These are phyloP conservation scores for Metschnikowia sp. DNA, from an alignment of 805 yeast genomes.

Conservation along the genomic window DNA sequence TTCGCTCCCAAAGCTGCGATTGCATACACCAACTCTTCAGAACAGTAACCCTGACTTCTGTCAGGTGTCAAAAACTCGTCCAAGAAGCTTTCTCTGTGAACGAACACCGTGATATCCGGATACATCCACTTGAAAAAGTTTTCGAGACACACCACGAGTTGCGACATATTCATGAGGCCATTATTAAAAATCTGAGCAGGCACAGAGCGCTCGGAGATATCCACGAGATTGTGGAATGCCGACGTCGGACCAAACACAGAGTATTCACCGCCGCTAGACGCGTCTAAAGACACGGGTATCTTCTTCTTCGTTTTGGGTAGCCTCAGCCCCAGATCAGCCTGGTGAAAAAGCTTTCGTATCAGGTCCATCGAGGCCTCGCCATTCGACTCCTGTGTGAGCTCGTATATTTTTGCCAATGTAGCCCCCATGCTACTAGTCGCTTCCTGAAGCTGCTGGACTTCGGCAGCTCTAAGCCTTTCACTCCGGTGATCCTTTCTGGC, in stretches of 20 bases:
- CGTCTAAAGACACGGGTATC: constrained; percentile 16
- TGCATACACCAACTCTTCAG: constrained; percentile 19
- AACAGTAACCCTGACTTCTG: constrained; percentile 14
- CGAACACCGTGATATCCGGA: constrained; percentile 19
- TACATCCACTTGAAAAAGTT: constrained; percentile 19
- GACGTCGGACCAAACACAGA: constrained; percentile 20
- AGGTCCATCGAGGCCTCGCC: background rate
- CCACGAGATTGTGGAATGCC: constrained; percentile 17
- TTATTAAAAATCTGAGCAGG: constrained; percentile 6
- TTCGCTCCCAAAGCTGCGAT: constrained; percentile 21
- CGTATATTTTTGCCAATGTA: constrained; percentile 8
- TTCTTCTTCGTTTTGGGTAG: constrained; percentile 6
- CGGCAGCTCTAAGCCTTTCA: constrained; percentile 7
- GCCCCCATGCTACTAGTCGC: constrained; percentile 4
- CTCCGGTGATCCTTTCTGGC: constrained; percentile 9
- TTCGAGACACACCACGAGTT: constrained; percentile 10
- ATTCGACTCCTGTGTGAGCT: constrained; percentile 3
- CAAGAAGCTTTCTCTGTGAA: constrained; percentile 19
- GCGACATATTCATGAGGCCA: constrained; percentile 9
- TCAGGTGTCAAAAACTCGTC: constrained; percentile 15
- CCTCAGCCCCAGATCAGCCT: background rate
- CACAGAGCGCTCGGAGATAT: constrained; percentile 4
- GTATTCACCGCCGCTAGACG: constrained; percentile 16
- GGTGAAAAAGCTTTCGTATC: constrained; percentile 1
- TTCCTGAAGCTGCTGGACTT: constrained; percentile 9